Base-by-base conservation (phyloP, 169 alveolate genomes). In the Babesia bovis region DNA sequence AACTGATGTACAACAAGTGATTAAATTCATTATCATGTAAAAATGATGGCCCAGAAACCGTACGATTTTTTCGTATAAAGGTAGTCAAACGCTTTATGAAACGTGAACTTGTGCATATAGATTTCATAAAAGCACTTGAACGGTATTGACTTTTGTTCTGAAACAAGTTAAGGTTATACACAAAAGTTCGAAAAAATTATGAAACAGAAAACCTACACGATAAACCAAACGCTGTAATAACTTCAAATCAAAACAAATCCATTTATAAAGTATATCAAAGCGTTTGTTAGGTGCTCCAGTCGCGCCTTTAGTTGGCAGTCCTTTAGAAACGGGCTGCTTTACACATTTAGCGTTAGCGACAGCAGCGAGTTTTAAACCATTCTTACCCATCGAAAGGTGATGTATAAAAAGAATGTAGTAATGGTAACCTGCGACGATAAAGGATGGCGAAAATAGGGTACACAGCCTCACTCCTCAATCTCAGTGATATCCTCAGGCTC, bases 141-240 rank as follows among this genome's bases (percentile, higher is more conserved):
- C 85, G 58, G 35, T 76, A 78, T 30, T 65, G 76, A 44, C 51
- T 41, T 59, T 58, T 41, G 55, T 76, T 76, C 85, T 76, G 63
- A 41, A 33, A 25, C n/a, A 3, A 21, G 15, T 25, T 58, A 50
- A 55, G 3, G 26, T n/a, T 9, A 17, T 21, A 4, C 15, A 30
- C 5, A 12, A 40, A 32, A 26, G 15, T 32, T 49, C 23, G 32
- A 4, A 3, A 23, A 28, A 26, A 3, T 17, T 3, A 25, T 17
- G 5, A 13, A 7, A 9, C 25, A 41, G 32, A 33, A 32, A 1
- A 67, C 78, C 13, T 67, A 67, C 78, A 21, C 78, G 49, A 58
- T 67, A 67, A n/a, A 67, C 68, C 9, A 67, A 7, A 0, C 78
- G 78, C 56, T 67, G 53, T 6, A 67, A 58, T 45, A 67, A 55